phyloP scores from a whole-genome alignment of 495 filamentous ascomycete species.

The Pseudoneurospora amorphoporcata region DNA sequence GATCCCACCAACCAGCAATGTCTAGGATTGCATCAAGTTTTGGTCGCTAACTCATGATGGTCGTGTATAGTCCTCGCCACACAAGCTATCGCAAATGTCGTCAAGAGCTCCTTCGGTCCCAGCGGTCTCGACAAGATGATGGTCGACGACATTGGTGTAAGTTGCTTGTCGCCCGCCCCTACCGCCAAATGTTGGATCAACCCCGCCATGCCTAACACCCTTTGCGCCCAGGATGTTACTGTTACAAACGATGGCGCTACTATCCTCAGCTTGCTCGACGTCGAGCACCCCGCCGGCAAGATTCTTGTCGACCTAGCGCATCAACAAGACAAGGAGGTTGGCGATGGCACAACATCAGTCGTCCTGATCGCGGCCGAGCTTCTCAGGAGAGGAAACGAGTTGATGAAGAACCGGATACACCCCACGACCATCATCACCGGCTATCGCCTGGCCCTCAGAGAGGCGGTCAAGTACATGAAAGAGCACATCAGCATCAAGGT shows the following conservation, averaged over 20 bases:
- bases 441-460: slow-evolving; percentile 87
- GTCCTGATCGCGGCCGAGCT: slow-evolving; percentile 96
- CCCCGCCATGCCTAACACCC: slow-evolving; percentile 10
- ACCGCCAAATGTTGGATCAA: background rate
- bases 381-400: slow-evolving; percentile 85
- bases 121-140: slow-evolving; percentile 99
- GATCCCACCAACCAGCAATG: background rate
- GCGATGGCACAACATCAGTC: slow-evolving; percentile 96
- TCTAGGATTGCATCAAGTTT: background rate
- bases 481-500: slow-evolving; percentile 95
- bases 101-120: slow-evolving; percentile 96
- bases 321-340: slow-evolving; percentile 97
- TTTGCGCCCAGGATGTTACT: slow-evolving; percentile 72
- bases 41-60: slow-evolving; percentile 17
- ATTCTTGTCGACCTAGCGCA: slow-evolving; percentile 96
- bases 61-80: slow-evolving; percentile 68
- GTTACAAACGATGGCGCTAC: slow-evolving; percentile 99
- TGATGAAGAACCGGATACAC: slow-evolving; percentile 99
- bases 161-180: slow-evolving; percentile 18
- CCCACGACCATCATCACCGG: slow-evolving; percentile 98
- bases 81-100: slow-evolving; percentile 94
- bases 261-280: slow-evolving; percentile 86
- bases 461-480: slow-evolving; percentile 97
- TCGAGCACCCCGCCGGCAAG: slow-evolving; percentile 96
- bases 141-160: slow-evolving; percentile 97